Evolutionary conservation across 2,329 filamentous ascomycete species (phyloP).

Genomic region (Setomelanomma holmii): DNA sequence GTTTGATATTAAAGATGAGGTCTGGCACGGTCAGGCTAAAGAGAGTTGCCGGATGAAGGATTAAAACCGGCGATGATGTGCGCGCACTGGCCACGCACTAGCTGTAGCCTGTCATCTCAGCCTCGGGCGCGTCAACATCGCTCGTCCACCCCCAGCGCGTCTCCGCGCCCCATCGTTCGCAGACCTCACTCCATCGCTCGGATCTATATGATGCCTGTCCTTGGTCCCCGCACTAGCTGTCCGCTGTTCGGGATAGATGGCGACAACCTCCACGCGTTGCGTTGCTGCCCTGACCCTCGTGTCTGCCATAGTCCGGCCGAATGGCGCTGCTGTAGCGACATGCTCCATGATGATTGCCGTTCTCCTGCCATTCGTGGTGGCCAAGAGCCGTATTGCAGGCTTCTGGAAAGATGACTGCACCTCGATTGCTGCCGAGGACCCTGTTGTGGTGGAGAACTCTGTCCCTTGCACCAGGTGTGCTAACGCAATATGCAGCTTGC

Average conservation of each 20-base stretch:
- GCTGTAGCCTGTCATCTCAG: conserved; percentile 26
- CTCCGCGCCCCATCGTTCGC: conserved; percentile 15
- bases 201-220: conserved; percentile 15
- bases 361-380: conserved; percentile 25
- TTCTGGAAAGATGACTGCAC: conserved; percentile 37
- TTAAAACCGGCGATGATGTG: conserved; percentile 31
- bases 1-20: conserved; percentile 37
- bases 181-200: conserved; percentile 19
- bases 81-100: conserved; percentile 27
- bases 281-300: conserved; percentile 11
- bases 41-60: conserved; percentile 19
- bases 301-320: conserved; percentile 33
- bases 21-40: conserved; percentile 43
- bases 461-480: conserved; percentile 21
- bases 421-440: conserved; percentile 22
- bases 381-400: conserved; percentile 26
- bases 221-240: conserved; percentile 16
- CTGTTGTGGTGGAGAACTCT: conserved; percentile 17
- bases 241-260: conserved; percentile 40
- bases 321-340: conserved; percentile 28
- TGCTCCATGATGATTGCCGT: conserved; percentile 22
- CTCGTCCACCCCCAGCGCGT: conserved; percentile 28
- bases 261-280: conserved; percentile 8
- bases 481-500: conserved; percentile 30
- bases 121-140: conserved; percentile 26